phyloP scores from a whole-genome alignment of 2,329 filamentous ascomycete species.

The Ploettnerulaceae sp. region DNA sequence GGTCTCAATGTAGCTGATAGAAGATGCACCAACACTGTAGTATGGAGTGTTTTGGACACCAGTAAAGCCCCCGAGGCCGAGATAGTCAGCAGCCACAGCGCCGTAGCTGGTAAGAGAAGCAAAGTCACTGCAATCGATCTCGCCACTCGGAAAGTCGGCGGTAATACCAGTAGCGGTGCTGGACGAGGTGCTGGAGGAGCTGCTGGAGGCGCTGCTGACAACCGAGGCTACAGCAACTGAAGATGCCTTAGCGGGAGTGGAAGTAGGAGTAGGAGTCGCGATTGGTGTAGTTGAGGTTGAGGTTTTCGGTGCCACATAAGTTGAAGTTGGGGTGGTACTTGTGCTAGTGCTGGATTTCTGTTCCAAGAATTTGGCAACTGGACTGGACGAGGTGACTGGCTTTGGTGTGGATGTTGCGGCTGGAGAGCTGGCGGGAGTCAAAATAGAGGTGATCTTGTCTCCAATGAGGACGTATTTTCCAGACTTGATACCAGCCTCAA shows the following conservation, averaged over 20 bases:
- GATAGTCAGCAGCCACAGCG: conserved; percentile 64
- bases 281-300: conserved; percentile 34
- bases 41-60: conserved; percentile 65
- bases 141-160: conserved; percentile 68
- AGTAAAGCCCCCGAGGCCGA: conserved; percentile 69
- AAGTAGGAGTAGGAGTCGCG: neutral
- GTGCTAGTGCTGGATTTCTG: conserved; percentile 9
- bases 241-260: conserved; percentile 1
- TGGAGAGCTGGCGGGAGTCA: conserved; percentile 36
- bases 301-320: conserved; percentile 36
- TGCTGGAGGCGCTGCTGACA: conserved; percentile 32
- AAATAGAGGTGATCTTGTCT: conserved; percentile 46
- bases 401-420: conserved; percentile 15
- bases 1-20: conserved; percentile 63
- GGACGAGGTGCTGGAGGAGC: conserved; percentile 27
- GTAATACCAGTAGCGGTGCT: conserved; percentile 48
- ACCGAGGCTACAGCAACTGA: conserved; percentile 34
- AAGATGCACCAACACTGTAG: conserved; percentile 43
- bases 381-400: conserved; percentile 31
- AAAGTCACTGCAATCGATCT: conserved; percentile 66
- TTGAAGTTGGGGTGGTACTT: conserved; percentile 32
- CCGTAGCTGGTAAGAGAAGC: conserved; percentile 68
- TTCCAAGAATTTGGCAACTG: conserved; percentile 19
- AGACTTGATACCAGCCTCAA: conserved; percentile 64
- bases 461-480: conserved; percentile 65